Percentiles rank a stretch among this genome's conserved stretches.
Evolutionary conservation across 2,329 filamentous ascomycete genomes (phyloP).

Genomic region (Colletotrichum incanum): DNA sequence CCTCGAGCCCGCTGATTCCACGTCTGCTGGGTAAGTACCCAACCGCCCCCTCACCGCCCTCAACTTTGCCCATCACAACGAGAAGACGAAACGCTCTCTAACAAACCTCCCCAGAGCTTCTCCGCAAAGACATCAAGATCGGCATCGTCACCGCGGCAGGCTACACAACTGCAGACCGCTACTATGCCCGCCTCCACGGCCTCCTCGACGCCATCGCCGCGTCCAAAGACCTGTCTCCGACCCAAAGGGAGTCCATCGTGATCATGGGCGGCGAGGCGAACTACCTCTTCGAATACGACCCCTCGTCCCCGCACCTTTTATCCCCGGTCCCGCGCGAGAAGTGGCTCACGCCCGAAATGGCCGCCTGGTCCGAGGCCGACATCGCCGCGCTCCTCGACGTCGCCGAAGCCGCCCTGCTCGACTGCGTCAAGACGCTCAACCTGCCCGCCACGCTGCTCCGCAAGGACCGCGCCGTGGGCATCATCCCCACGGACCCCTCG

Average conservation of each 20-base stretch:
- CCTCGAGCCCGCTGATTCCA: conserved; percentile 83
- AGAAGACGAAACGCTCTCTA: conserved; percentile 2
- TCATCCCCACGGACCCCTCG: conserved; percentile 76
- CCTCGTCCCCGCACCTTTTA: conserved; percentile 76
- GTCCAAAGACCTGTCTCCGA: conserved; percentile 71
- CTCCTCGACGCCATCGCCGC: conserved; percentile 83
- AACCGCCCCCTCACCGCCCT: neutral
- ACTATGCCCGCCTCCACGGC: conserved; percentile 89
- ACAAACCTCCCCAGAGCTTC: conserved; percentile 67
- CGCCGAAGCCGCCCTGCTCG: conserved; percentile 85
- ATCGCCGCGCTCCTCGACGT: conserved; percentile 89
- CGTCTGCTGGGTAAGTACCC: conserved; percentile 64
- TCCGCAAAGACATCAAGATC: conserved; percentile 84
- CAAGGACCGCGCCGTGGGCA: conserved; percentile 89
- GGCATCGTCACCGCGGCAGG: conserved; percentile 98
- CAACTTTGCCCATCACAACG: neutral
- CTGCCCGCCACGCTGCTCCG: conserved; percentile 86
- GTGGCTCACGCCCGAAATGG: conserved; percentile 87
- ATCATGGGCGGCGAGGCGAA: conserved; percentile 98
- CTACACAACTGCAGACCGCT: conserved; percentile 89
- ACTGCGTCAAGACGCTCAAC: conserved; percentile 85
- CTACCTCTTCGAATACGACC: conserved; percentile 89
- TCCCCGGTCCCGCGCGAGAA: conserved; percentile 74
- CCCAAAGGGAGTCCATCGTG: conserved; percentile 84
- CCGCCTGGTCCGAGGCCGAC: conserved; percentile 81